Base-by-base conservation (phyloP, 2,329 filamentous ascomycete species). In the Alternaria alternata region DNA sequence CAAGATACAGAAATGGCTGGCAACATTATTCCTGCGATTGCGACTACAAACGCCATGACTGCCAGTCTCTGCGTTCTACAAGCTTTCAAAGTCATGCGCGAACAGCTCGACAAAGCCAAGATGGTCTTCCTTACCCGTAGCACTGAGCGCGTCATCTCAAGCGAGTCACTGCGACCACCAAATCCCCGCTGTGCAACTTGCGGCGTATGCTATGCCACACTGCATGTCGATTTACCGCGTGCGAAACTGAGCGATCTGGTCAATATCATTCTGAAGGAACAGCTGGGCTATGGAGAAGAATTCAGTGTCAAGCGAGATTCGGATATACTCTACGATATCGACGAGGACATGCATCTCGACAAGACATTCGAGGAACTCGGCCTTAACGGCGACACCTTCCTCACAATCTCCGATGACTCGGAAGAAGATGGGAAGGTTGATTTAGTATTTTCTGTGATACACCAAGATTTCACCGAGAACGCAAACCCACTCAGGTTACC, bases 21-120 rank as follows among this genome's bases (percentile, higher is more conserved):
- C 54, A 99, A 99, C 76, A 99, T 99, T 71, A 99, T 99, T 62
- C 95, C 95, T 1, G 95, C 95, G 2, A 99, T 99, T 75, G 95
- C 95, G 5, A 99, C 95, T 0, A 98, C 95, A 0, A 99, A 99
- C 77, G 95, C 95, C 16, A 96, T 98, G 77, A 94, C 95, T 2
- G 95, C 95, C 16, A 91, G 93, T 12, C 85, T 99, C 9, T 98
- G 94, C 74, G 93, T 98, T 7, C 82, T 99, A 26, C 91, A 98
- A 77, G 90, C 94, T 0, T 95, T 96, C 83, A 98, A 97, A 78
- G 90, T 98, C 24, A 81, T 99, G 59, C 89, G 85, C 72, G 87
- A 88, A 20, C 82, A 86, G 49, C 90, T 89, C 60, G 81, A 84
- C 34, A 87, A 88, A 68, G 89, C 90, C 0, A 94, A 90, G 76